A percentile compares a stretch with the other conserved stretches of the same genome.
Conservation (phyloP, 192 early-diverging fungal species). For the Paraglomus occultum region DNA sequence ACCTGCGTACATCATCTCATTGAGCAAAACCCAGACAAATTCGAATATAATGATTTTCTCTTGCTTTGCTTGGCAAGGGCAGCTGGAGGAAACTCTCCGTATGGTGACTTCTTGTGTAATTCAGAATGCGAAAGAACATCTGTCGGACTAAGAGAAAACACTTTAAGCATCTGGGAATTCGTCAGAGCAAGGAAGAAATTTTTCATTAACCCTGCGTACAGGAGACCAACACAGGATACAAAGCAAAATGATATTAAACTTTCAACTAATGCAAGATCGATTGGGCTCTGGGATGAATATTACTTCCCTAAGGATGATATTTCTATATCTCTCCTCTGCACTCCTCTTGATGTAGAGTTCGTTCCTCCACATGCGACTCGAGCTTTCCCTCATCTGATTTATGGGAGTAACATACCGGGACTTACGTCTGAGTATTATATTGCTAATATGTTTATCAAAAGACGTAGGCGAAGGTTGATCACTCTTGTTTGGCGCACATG, state of each 20-base stretch:
- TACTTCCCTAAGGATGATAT: slow-evolving; percentile 35
- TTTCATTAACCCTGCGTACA: slow-evolving; percentile 39
- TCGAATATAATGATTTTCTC: slow-evolving; percentile 45
- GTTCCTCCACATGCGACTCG: neutral
- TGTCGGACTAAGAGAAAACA: slow-evolving; percentile 30
- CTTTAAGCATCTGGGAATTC: slow-evolving; percentile 41
- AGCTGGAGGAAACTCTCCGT: slow-evolving; percentile 37
- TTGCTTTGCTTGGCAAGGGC: slow-evolving; percentile 40
- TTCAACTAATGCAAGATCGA: slow-evolving; percentile 37
- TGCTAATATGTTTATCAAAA: slow-evolving; percentile 22
- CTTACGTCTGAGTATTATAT: slow-evolving; percentile 18
- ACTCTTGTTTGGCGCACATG: slow-evolving; percentile 19
- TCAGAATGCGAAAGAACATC: slow-evolving; percentile 36
- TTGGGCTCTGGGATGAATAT: slow-evolving; percentile 41
- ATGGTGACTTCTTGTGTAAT: slow-evolving; percentile 46
- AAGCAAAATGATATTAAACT: slow-evolving; percentile 31
- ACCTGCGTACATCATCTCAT: slow-evolving; percentile 44
- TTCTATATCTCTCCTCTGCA: slow-evolving; percentile 20
- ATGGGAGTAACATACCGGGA: neutral
- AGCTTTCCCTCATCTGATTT: neutral
- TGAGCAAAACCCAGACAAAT: slow-evolving; percentile 36
- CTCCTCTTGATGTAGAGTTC: slow-evolving; percentile 10
- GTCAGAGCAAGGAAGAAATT: slow-evolving; percentile 34
- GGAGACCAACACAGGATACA: neutral
- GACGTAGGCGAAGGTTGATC: slow-evolving; percentile 5